A percentile compares a stretch with the other conserved stretches of the same genome.
Evolutionary conservation across 768 basidiomycete species (phyloP).

Genomic region (Basidioascus undulatus): DNA sequence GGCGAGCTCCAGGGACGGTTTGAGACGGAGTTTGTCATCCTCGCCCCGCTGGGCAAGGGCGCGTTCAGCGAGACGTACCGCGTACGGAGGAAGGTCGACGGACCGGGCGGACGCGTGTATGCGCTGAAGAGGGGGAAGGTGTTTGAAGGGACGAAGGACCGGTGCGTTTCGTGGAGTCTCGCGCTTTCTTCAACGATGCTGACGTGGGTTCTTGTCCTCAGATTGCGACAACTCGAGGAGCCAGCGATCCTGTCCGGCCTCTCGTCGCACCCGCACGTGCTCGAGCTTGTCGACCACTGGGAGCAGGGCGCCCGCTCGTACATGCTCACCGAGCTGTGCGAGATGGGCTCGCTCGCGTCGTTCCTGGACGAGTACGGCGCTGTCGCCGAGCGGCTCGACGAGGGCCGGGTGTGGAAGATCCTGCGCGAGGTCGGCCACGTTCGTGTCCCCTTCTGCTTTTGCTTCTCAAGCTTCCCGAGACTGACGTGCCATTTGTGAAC

Average conservation of each 20-base stretch:
- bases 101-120: slow-evolving; percentile 25
- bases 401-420: slow-evolving; percentile 89
- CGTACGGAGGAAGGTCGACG: slow-evolving; percentile 37
- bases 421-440: slow-evolving; percentile 71
- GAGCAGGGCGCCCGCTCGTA: slow-evolving; percentile 69
- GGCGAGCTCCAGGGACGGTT: slow-evolving; percentile 37
- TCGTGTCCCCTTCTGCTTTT: slow-evolving; percentile 19
- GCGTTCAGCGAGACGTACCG: slow-evolving; percentile 86
- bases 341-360: slow-evolving; percentile 66
- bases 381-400: slow-evolving; percentile 55
- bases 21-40: slow-evolving; percentile 51
- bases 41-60: slow-evolving; percentile 65
- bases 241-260: slow-evolving; percentile 74
- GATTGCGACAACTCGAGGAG: slow-evolving; percentile 64
- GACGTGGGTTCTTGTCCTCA: slow-evolving; percentile 2
- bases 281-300: slow-evolving; percentile 84
- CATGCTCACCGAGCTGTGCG: slow-evolving; percentile 87
- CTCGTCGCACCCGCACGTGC: slow-evolving; percentile 35
- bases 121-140: slow-evolving; percentile 86
- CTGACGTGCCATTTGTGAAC: slow-evolving; percentile 14
- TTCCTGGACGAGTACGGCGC: slow-evolving; percentile 80
- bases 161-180: slow-evolving; percentile 28
- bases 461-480: slow-evolving; percentile 13
- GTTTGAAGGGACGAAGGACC: slow-evolving; percentile 72
- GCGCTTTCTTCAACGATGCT: background rate